Percentiles rank a stretch among this genome's conserved stretches.
These are phyloP conservation scores for Euphorbia lathyris DNA, from an alignment of 345 rosid genomes.

Conservation along the genomic window DNA sequence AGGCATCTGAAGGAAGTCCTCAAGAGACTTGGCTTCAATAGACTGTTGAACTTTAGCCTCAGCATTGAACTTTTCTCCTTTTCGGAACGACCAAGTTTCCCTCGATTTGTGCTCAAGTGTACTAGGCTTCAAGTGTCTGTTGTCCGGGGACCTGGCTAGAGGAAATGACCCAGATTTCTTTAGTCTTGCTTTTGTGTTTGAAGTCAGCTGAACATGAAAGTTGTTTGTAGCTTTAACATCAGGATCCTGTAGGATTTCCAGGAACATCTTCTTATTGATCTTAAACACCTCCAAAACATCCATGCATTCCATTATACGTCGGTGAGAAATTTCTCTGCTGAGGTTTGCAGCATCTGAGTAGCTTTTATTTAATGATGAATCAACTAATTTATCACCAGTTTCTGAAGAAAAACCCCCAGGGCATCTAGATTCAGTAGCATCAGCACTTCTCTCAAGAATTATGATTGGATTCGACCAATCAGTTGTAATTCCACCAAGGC, in stretches of 20 bases:
- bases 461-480: conserved; percentile 44
- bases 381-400: conserved; percentile 5
- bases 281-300: conserved; percentile 59
- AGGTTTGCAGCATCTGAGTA: conserved; percentile 17
- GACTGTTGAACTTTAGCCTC: conserved; percentile 13
- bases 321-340: conserved; percentile 19
- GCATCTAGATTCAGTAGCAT: conserved; percentile 9
- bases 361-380: conserved; percentile 14
- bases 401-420: conserved; percentile 3
- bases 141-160: conserved; percentile 30
- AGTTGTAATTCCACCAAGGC: conserved; percentile 13
- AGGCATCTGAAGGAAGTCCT: conserved; percentile 15
- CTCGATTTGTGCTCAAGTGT: conserved; percentile 66
- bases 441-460: conserved; percentile 33
- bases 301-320: conserved; percentile 47
- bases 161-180: conserved; percentile 89
- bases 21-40: conserved; percentile 10
- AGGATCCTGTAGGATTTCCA: conserved; percentile 47
- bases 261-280: conserved; percentile 50
- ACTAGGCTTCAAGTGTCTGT: conserved; percentile 35
- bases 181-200: conserved; percentile 29
- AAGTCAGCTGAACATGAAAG: conserved; percentile 35
- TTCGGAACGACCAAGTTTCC: conserved; percentile 62
- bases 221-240: conserved; percentile 26
- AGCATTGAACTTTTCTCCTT: conserved; percentile 23